phyloP scores from a whole-genome alignment of 2,329 filamentous ascomycete species.

The Colletotrichum sp. region DNA sequence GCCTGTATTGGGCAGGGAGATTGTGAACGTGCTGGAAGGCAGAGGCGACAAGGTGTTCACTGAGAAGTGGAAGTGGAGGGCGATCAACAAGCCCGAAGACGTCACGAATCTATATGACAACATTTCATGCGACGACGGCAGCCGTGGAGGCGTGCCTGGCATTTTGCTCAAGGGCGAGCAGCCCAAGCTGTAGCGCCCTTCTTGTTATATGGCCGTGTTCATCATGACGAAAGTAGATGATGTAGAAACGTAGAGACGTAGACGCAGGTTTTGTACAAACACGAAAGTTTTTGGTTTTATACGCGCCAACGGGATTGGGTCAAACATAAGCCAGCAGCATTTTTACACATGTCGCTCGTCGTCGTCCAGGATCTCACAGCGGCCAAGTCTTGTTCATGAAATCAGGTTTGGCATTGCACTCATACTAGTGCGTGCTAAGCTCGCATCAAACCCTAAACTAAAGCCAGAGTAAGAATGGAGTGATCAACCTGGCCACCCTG shows the following conservation, averaged over 20 bases:
- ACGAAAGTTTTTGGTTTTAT: background rate
- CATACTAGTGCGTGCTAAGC: background rate
- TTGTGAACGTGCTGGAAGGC: conserved; percentile 59
- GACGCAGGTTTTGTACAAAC: background rate
- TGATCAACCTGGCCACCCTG: background rate
- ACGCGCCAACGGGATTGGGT: too few relatives aligned
- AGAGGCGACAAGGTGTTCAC: conserved; percentile 54
- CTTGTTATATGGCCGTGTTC: background rate
- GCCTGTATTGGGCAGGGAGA: conserved; percentile 66
- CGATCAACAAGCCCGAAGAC: conserved; percentile 43
- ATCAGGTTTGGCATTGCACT: conserved; percentile 1
- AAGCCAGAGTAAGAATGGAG: conserved; percentile 4
- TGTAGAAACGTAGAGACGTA: background rate
- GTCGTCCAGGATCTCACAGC: too few relatives aligned
- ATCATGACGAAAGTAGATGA: background rate
- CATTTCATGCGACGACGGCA: conserved; percentile 57
- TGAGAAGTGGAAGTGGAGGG: conserved; percentile 68
- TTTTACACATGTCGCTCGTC: background rate
- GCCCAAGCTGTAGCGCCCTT: conserved; percentile 14
- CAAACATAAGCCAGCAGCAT: background rate
- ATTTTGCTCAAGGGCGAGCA: conserved; percentile 51
- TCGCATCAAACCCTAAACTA: background rate
- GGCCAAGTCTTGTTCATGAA: background rate
- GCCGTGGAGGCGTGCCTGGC: conserved; percentile 51
- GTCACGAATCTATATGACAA: conserved; percentile 38